Base-by-base conservation (phyloP, 2,329 filamentous ascomycete species). In the Colletotrichum trifolii region DNA sequence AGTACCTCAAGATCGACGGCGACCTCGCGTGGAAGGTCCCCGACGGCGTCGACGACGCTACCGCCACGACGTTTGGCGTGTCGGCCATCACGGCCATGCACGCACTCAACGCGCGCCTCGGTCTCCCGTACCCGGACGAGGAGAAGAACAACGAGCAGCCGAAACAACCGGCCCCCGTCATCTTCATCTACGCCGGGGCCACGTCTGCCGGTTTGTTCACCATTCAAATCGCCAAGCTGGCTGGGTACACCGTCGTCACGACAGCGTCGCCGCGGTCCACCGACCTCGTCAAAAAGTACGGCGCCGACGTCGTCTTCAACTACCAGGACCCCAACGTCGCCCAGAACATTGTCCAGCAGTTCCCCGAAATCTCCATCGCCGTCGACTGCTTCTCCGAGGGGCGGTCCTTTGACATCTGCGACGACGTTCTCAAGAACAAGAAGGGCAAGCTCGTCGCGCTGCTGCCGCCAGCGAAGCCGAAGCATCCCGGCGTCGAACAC, bases 231-330 rank as follows among this genome's bases (percentile, higher is more conserved):
- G 40, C 56, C 9, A 64, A 64, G 40, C 33, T 38, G 12, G 61
- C 57, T 1, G 61, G 61, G 1, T 61, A 42, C 57, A 60, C 57
- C 15, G 61, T 64, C 11, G 49, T 64, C 4, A 57, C 59, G 13
- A 62, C 59, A 8, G 59, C 50, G 1, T 62, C 59, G 25, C 70
- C 74, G 2, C 65, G 65, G 17, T 82, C 82, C 68, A 73, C 74
- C 47, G 76, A 74, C 2, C 75, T 80, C 7, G 76, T 81, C 34
- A 73, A 74, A 60, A 72, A 70, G 0, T 76, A 80, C 8, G 84
- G 84, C 13, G 84, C 83, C 6, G 79, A 79, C 38, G 70, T 73
- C 8, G 77, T 75, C 25, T 82, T 85, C 64, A 81, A 87, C 74
- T 83, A 86, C 73, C 72, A 70, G 40, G 65, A 42, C 4, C 33